These are phyloP conservation scores for Hymenoscyphus albidus DNA, from an alignment of 2,329 filamentous ascomycete species.

Conservation along the genomic window DNA sequence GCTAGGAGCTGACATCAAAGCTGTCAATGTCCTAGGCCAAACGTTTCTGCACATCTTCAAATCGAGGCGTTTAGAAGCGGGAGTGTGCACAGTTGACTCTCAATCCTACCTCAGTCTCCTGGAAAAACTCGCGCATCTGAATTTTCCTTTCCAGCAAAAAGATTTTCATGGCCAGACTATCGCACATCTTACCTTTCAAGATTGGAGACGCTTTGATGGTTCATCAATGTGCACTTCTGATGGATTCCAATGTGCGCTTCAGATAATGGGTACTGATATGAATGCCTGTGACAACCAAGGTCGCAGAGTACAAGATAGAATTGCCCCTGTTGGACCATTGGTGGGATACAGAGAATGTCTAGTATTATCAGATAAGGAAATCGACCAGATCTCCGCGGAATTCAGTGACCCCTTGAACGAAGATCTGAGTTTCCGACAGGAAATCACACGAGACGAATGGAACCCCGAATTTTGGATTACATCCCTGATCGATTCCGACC, in stretches of 20 bases:
- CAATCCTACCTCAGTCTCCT: neutral
- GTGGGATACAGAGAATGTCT: neutral
- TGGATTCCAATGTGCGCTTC: neutral
- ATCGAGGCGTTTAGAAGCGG: neutral
- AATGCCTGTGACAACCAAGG: slow-evolving; percentile 5
- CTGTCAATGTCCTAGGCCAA: neutral
- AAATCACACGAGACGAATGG: neutral
- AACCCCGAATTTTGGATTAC: neutral
- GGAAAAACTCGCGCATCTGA: neutral
- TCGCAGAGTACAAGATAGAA: neutral
- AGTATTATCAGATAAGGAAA: neutral
- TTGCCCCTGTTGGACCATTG: neutral
- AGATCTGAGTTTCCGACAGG: neutral
- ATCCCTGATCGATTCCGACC: neutral
- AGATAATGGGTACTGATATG: neutral
- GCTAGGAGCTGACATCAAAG: neutral
- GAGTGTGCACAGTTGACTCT: neutral
- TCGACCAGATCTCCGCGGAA: neutral
- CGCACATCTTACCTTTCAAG: slow-evolving; percentile 4
- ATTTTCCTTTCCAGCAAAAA: neutral
- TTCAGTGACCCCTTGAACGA: neutral
- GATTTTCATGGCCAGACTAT: slow-evolving; percentile 3
- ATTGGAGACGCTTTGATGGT: neutral
- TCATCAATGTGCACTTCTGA: too few relatives aligned
- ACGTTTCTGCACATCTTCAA: neutral